A percentile compares a stretch with the other conserved stretches of the same genome.
These are phyloP conservation scores for Mycosarcoma mackinlayi DNA, from an alignment of 1,284 basidiomycete genomes.

Conservation along the genomic window DNA sequence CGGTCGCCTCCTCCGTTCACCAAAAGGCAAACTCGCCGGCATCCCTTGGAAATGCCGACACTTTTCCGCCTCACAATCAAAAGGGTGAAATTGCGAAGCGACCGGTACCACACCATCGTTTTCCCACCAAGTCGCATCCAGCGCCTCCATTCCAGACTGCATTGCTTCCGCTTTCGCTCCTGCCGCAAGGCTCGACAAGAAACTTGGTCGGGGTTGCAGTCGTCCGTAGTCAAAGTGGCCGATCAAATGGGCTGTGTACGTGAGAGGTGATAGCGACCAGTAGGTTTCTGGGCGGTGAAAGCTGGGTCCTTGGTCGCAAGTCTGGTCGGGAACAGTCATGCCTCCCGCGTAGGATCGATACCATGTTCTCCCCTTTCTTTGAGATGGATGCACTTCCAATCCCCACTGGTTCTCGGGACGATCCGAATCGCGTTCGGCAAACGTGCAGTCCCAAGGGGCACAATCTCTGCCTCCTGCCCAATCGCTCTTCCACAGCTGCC, in stretches of 20 bases:
- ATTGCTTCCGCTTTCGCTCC: background rate
- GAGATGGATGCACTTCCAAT: constrained; percentile 4
- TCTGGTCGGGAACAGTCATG: constrained; percentile 27
- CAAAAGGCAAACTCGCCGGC: constrained; percentile 14
- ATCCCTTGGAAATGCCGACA: constrained; percentile 40
- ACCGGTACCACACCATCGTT: constrained; percentile 57
- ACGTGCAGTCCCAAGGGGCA: constrained; percentile 57
- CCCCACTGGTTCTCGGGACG: constrained; percentile 24
- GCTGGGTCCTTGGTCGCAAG: background rate
- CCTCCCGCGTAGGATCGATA: constrained; percentile 45
- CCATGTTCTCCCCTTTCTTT: constrained; percentile 20
- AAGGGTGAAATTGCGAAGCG: constrained; percentile 51
- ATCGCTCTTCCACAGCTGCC: constrained; percentile 44
- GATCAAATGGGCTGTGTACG: constrained; percentile 25
- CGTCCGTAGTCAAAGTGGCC: constrained; percentile 36
- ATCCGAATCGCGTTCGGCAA: constrained; percentile 33
- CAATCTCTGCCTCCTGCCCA: constrained; percentile 53
- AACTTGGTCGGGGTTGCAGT: constrained; percentile 11
- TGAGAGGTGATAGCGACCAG: constrained; percentile 37
- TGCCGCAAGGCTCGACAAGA: constrained; percentile 6
- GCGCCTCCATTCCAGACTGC: background rate
- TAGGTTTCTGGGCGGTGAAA: constrained; percentile 31
- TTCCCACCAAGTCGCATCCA: constrained; percentile 33
- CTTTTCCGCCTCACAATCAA: constrained; percentile 18
- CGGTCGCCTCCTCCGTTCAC: constrained; percentile 8